Evolutionary conservation across 2,329 filamentous ascomycete genomes (phyloP), one percentile per base, ranked within the genome.

Genomic region (Penicillium freii): DNA sequence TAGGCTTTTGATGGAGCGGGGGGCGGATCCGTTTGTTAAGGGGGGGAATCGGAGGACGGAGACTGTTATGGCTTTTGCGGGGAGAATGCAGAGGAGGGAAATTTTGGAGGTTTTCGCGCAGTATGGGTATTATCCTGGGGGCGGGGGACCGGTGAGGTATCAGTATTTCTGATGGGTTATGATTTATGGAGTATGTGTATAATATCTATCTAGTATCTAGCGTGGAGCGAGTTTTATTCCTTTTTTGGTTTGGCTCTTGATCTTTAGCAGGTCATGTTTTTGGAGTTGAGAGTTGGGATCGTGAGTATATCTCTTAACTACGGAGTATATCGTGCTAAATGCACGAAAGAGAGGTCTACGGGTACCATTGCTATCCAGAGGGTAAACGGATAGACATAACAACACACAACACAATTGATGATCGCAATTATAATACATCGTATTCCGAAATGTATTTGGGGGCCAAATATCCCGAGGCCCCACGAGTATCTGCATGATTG

Each of bases 21-120:
- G 62, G n/a, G 63, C 63, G 10, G 45, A 65, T 38, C 58, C 62
- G 17, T 23, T 40, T 27, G 29, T 34, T 10, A 49, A 56, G 34
- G 60, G 58, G 17, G 57, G 52, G 2, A 25, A 29, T 42, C 39
- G 46, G 33, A 54, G 55, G 42, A 39, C 11, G 19, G 33, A 54
- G 34, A 47, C 42, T 7, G 42, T 38, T 29, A 11, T 51, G 19
- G n/a, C 33, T 36, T 33, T 31, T 44, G 53, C 53, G 25, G 6
- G 1, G 7, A 51, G 17, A 13, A 25, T 33, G 31, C 13, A n/a
- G n/a, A 44, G 40, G 40, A 19, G 13, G 2, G 31, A 21, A 25
- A 33, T 51, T 17, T n/a, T 56, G 19, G 10, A 15, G n/a, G 11
- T 45, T 56, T 51, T 56, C 40, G 33, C 25, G 17, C 11, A 25